A percentile compares a stretch with the other conserved stretches of the same genome.
These are phyloP conservation scores for Zygoascus hellenicus DNA, from an alignment of 1,139 yeast genomes.

Conservation along the genomic window DNA sequence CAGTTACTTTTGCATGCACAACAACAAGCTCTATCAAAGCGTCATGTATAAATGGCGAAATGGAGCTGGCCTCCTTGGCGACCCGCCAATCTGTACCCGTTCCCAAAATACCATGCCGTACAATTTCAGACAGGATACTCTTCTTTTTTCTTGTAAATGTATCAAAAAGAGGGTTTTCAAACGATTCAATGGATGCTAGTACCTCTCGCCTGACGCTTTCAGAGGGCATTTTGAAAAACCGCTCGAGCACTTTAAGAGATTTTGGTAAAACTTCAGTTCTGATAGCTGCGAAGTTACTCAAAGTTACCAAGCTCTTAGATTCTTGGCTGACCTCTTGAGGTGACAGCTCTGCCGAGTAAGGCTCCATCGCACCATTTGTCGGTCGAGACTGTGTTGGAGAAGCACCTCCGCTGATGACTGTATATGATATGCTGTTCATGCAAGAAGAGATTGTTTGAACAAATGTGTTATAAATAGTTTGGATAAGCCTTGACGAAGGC, in stretches of 20 bases:
- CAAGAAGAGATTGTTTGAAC: constrained; percentile 30
- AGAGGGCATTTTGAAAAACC: constrained; percentile 41
- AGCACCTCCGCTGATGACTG: constrained; percentile 3
- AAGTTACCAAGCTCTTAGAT: constrained; percentile 37
- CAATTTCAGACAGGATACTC: constrained; percentile 41
- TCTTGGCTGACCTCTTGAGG: constrained; percentile 34
- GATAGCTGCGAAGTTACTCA: constrained; percentile 49
- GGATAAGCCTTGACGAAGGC: constrained; percentile 42
- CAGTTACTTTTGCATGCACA: constrained; percentile 47
- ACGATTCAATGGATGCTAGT: constrained; percentile 41
- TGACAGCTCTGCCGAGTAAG: constrained; percentile 20
- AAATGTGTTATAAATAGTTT: constrained; percentile 39
- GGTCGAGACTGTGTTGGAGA: background rate
- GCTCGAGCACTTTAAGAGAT: constrained; percentile 45
- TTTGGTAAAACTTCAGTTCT: constrained; percentile 42
- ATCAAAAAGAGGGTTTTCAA: constrained; percentile 49
- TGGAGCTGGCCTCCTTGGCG: constrained; percentile 31
- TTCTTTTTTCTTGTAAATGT: constrained; percentile 48
- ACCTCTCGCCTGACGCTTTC: constrained; percentile 39
- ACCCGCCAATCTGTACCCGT: constrained; percentile 43
- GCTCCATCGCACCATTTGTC: background rate
- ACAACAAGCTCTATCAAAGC: constrained; percentile 47
- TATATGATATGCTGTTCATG: constrained; percentile 4
- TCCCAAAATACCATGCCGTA: constrained; percentile 42
- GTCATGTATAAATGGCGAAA: constrained; percentile 45